Percentiles rank a stretch among this genome's conserved stretches.
phyloP scores from a whole-genome alignment of 2,329 filamentous ascomycete species.

The Hymenoscyphus scutula region DNA sequence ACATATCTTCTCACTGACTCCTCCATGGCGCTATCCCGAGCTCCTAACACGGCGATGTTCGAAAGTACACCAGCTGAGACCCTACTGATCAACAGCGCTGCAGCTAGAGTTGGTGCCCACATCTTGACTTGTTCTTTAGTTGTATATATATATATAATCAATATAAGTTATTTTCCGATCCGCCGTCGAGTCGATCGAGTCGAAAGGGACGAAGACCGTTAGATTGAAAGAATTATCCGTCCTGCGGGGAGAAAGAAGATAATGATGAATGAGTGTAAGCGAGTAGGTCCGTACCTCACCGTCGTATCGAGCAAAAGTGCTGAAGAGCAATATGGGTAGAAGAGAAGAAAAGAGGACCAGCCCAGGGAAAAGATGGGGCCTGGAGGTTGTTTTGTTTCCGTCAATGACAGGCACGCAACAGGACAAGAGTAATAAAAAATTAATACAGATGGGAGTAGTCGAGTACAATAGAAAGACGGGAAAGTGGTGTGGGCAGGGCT shows the following conservation, averaged over 20 bases:
- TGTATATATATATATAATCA: constrained; percentile 3
- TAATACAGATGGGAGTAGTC: constrained; percentile 20
- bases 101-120: constrained; percentile 21
- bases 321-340: constrained; percentile 14
- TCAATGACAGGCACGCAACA: constrained; percentile 14
- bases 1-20: constrained; percentile 33
- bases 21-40: constrained; percentile 30
- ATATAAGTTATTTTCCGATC: neutral
- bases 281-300: constrained; percentile 19
- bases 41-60: constrained; percentile 27
- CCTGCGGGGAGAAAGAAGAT: constrained; percentile 6
- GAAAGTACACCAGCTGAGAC: constrained; percentile 29
- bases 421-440: constrained; percentile 15
- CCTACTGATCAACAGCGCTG: constrained; percentile 29
- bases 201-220: constrained; percentile 14
- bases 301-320: constrained; percentile 22
- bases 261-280: constrained; percentile 20
- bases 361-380: constrained; percentile 27
- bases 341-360: constrained; percentile 21
- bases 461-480: constrained; percentile 19
- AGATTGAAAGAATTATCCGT: constrained; percentile 17
- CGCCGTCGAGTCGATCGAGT: neutral
- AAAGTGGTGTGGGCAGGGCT: constrained; percentile 1
- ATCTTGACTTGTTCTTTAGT: constrained; percentile 20
- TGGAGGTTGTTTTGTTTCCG: constrained; percentile 28